These are phyloP conservation scores for Phytophthora foliorum DNA, from an alignment of 352 stramenopile species.

Conservation along the genomic window DNA sequence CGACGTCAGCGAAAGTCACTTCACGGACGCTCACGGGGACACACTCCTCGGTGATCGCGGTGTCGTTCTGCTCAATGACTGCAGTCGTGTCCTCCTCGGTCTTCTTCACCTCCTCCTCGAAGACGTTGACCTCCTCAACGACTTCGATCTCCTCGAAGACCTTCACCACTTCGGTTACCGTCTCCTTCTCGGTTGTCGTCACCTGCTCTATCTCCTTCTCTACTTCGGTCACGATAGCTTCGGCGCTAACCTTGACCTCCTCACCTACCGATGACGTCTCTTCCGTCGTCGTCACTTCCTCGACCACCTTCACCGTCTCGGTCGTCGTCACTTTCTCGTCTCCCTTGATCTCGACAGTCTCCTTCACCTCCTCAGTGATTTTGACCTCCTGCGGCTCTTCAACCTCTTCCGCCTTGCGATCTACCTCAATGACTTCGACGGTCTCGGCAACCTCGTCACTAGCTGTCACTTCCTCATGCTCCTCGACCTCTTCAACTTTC, in stretches of 20 bases:
- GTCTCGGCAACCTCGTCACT: background rate
- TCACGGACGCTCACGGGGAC: slow-evolving; percentile 1
- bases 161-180: background rate
- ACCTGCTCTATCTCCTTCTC: slow-evolving; percentile 9
- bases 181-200: background rate
- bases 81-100: background rate
- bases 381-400: slow-evolving; percentile 1
- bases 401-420: background rate
- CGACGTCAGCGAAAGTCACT: slow-evolving; percentile 30
- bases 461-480: background rate
- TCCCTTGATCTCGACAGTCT: background rate
- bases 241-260: background rate
- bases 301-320: background rate
- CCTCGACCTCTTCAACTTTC: background rate
- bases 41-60: background rate
- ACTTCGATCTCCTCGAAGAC: background rate
- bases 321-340: background rate
- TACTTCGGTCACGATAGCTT: slow-evolving; percentile 4
- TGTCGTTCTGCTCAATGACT: slow-evolving; percentile 3
- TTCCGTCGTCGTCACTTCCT: background rate
- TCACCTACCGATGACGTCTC: background rate
- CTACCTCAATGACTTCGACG: background rate
- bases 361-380: background rate
- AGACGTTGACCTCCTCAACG: background rate
- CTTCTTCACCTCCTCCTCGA: slow-evolving; percentile 10